Base-by-base conservation (phyloP, 208 protist species). In the Strigomonas culicis region DNA sequence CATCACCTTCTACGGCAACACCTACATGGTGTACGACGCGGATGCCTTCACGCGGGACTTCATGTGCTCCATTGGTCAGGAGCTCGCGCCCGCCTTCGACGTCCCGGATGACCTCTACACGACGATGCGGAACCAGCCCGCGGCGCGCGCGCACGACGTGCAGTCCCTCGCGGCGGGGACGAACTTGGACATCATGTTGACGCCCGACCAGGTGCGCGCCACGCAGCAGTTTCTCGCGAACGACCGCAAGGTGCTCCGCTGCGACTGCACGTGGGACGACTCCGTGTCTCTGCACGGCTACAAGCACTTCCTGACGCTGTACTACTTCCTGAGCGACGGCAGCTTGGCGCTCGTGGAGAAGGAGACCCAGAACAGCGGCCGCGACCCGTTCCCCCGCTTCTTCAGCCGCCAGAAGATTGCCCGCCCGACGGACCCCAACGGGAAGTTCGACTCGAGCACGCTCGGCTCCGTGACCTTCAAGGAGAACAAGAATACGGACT, bases 271-370 rank as follows among this genome's bases (percentile, higher is more conserved):
- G 28, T 99, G 98, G 98, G 93, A 99, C 68, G 94, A 97, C 68
- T 83, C 80, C 1, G 84, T 79, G 47, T 82, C 86, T 15, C 79
- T 93, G 19, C 86, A 98, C 59, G 96, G 97, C 58, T 72, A 82
- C 27, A 88, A 95, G 70, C 96, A 99, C 72, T 84, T 74, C 66
- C 72, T 89, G 21, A 98, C 94, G 27, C 92, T 99, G 25, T 96
- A 99, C 68, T 99, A 98, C 88, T 99, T 98, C 82, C 88, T 99
- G 22, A 74, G 92, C 36, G 98, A 99, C 79, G 95, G 97, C 69
- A 98, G 93, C 46, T 83, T 98, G 41, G 95, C 97, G 8, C 75
- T 99, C 39, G 82, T 98, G 28, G 97, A 99, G 85, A 92, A 93
- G 74, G 80, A 92, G 27, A 86, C 88, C 44, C 84, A 90, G 51